These are phyloP conservation scores for Phytophthora crassamura DNA, from an alignment of 352 stramenopile species.

Conservation along the genomic window DNA sequence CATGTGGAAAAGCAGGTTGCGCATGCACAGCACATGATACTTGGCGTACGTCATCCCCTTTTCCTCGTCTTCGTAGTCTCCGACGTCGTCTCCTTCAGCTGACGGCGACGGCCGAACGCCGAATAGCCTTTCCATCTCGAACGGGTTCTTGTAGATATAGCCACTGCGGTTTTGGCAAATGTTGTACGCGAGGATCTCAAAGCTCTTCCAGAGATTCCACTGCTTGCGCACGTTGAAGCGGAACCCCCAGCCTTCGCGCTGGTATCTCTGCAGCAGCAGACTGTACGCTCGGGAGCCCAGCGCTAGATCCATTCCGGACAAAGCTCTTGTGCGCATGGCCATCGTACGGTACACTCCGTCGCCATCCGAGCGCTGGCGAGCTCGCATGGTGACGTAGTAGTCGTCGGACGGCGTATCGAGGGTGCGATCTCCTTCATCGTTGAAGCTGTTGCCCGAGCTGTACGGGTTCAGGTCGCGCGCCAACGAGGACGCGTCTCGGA, in stretches of 20 bases:
- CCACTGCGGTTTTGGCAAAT: slow-evolving; percentile 87
- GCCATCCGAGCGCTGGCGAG: slow-evolving; percentile 18
- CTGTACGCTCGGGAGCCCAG: slow-evolving; percentile 75
- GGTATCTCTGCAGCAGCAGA: slow-evolving; percentile 76
- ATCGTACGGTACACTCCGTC: slow-evolving; percentile 26
- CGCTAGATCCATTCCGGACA: slow-evolving; percentile 83
- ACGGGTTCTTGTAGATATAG: slow-evolving; percentile 91
- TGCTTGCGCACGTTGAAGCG: slow-evolving; percentile 84
- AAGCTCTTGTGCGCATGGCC: slow-evolving; percentile 42
- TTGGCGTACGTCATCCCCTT: slow-evolving; percentile 69
- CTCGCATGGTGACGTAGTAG: slow-evolving; percentile 27
- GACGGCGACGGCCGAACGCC: slow-evolving; percentile 38
- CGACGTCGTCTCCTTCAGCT: slow-evolving; percentile 12
- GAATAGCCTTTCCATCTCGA: slow-evolving; percentile 86
- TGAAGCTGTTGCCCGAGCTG: slow-evolving; percentile 22
- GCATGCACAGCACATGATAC: slow-evolving; percentile 88
- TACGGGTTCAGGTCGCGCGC: slow-evolving; percentile 25
- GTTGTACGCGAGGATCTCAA: slow-evolving; percentile 90
- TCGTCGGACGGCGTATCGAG: slow-evolving; percentile 34
- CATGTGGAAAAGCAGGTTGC: slow-evolving; percentile 85
- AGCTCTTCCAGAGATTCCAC: slow-evolving; percentile 88
- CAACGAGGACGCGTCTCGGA: slow-evolving; percentile 31
- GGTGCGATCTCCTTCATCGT: slow-evolving; percentile 28
- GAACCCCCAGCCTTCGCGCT: slow-evolving; percentile 84
- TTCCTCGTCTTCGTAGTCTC: slow-evolving; percentile 24